phyloP scores from a whole-genome alignment of 2,329 filamentous ascomycete species.

The Amauroascus niger region DNA sequence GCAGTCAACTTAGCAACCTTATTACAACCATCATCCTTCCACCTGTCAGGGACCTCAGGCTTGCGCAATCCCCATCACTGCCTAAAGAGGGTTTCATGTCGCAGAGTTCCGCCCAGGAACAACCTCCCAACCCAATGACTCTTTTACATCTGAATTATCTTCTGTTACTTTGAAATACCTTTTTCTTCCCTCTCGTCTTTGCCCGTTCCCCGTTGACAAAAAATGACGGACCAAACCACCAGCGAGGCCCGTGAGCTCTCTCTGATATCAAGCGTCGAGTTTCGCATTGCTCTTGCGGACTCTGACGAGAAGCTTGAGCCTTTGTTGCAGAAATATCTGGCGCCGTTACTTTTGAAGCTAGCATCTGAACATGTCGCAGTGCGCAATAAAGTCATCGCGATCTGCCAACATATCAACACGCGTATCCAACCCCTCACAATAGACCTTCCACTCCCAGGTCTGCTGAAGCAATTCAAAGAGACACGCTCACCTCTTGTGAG shows the following conservation, averaged over 20 bases:
- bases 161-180: neutral
- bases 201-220: neutral
- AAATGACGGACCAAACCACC: conserved; percentile 23
- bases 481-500: conserved; percentile 64
- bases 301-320: conserved; percentile 74
- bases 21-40: neutral
- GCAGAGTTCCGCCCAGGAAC: neutral
- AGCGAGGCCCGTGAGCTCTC: conserved; percentile 56
- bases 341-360: conserved; percentile 76
- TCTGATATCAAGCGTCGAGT: conserved; percentile 75
- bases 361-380: conserved; percentile 71
- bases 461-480: conserved; percentile 84
- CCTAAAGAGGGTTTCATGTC: neutral
- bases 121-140: neutral
- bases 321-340: conserved; percentile 66
- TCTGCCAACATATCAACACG: conserved; percentile 63
- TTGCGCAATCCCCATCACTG: neutral
- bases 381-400: conserved; percentile 64
- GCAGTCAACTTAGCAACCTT: too few relatives aligned
- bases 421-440: conserved; percentile 54
- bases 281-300: conserved; percentile 71
- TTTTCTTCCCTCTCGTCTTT: neutral
- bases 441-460: conserved; percentile 69
- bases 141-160: neutral
- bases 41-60: neutral